Evolutionary conservation across 768 basidiomycete genomes (phyloP), one percentile per base, ranked within the genome.

Genomic region (Mycena vitilis): DNA sequence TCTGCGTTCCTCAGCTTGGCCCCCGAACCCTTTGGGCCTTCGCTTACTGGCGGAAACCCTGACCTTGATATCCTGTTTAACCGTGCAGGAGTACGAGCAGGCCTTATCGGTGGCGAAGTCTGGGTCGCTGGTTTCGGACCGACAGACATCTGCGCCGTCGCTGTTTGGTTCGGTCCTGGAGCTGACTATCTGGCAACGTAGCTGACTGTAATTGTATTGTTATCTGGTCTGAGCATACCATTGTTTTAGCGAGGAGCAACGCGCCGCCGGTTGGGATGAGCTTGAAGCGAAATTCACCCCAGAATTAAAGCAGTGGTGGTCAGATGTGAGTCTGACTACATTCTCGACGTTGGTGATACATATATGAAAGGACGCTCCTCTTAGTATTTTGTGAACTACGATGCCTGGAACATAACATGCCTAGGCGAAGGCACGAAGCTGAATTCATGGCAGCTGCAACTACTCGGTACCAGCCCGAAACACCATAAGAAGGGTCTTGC

Each of bases 131-230:
- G 69, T 0, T 67, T 61, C 25, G 49, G 25, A 4, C 52, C 57
- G 12, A 55, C 67, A 8, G 65, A 70, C 13, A 70, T 72, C 48
- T 56, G 56, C 37, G 68, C 68, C 9, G 71, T 72, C 6, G 71
- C 71, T 12, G 30, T 65, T n/a, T 72, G 68, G 71, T 72, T 67
- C n/a, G 60, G 60, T 9, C 71, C 71, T 38, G 68, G 67, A 3
- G 42, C 65, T 5, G 62, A 57, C 40, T 59, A 54, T 47, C 53
- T 72, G 38, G 60, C 11, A 34, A 72, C 61, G 71, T 72, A 68
- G 49, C 51, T 22, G 16, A 5, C n/a, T 40, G 15, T 10, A 18
- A 10, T 9, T 40, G 51, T 4, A 34, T 15, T 25, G 42, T 12
- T 10, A 54, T n/a, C 36, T 10, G 1, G 18, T 68, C 23, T 18